Evolutionary conservation across 2,329 filamentous ascomycete genomes (phyloP).

Genomic region (Hymenotorrendiella dingleyae): DNA sequence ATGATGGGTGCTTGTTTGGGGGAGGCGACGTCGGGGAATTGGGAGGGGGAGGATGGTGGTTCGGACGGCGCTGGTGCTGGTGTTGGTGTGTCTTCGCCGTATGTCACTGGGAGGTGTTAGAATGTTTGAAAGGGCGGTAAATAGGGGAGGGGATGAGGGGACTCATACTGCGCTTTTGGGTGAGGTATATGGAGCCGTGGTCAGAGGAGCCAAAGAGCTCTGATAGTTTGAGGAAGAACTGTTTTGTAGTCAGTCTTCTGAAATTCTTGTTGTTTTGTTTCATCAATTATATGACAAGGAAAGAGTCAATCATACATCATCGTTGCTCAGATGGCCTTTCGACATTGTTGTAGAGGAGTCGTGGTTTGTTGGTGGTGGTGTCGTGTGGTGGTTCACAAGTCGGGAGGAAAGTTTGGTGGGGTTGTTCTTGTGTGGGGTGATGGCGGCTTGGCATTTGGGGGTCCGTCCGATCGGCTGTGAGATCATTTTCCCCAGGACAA

Average conservation of each 20-base stretch:
- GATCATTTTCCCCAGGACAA: neutral
- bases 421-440: conserved; percentile 1
- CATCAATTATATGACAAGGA: no score
- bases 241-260: conserved; percentile 19
- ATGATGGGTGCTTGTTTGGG: conserved; percentile 63
- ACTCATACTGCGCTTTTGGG: conserved; percentile 65
- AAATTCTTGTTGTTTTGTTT: neutral
- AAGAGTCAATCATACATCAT: conserved; percentile 44
- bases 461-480: neutral
- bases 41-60: conserved; percentile 41
- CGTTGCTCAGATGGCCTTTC: conserved; percentile 50
- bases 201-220: conserved; percentile 64
- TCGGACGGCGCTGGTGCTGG: conserved; percentile 29
- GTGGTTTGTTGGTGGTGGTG: conserved; percentile 8
- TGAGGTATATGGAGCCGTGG: conserved; percentile 69
- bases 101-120: conserved; percentile 22
- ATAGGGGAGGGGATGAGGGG: neutral
- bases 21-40: conserved; percentile 53
- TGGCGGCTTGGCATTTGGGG: neutral
- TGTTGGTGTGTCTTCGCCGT: conserved; percentile 27
- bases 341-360: conserved; percentile 33
- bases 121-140: conserved; percentile 5
- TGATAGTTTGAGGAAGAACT: conserved; percentile 65
- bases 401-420: neutral
- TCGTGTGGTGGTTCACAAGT: conserved; percentile 3